Evolutionary conservation across 164 flowering plant genomes (phyloP).

Genomic region (Buxus sempervirens): DNA sequence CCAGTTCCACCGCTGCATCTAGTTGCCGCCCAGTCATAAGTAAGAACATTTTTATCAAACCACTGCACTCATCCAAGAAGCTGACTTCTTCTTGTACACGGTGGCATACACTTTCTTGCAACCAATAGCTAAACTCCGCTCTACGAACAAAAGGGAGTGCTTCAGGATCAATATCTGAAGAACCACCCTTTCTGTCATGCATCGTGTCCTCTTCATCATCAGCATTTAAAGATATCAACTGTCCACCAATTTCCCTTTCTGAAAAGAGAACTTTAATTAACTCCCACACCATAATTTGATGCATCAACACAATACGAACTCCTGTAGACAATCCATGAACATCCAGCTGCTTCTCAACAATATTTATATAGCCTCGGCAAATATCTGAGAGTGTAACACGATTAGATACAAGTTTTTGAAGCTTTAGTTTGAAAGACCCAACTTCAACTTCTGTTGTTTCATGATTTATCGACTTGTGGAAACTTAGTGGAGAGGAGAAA

Average conservation of each 20-base stretch:
- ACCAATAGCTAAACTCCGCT: constrained; percentile 93
- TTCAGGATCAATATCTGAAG: constrained; percentile 58
- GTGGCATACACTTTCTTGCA: constrained; percentile 91
- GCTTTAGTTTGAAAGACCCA: constrained; percentile 62
- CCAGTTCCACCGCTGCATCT: constrained; percentile 82
- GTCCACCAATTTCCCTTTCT: constrained; percentile 39
- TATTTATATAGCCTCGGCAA: constrained; percentile 63
- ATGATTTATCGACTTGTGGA: constrained; percentile 64
- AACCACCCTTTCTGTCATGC: constrained; percentile 60
- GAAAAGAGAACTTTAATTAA: constrained; percentile 90
- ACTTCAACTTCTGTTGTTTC: constrained; percentile 45
- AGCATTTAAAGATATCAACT: constrained; percentile 34
- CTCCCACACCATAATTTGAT: constrained; percentile 95
- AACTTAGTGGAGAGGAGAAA: constrained; percentile 61
- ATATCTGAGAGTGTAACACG: constrained; percentile 65
- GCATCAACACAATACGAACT: constrained; percentile 58
- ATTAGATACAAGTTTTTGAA: constrained; percentile 59
- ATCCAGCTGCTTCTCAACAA: constrained; percentile 73
- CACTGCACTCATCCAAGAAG: constrained; percentile 54
- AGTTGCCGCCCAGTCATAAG: constrained; percentile 85
- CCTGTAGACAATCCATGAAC: constrained; percentile 61
- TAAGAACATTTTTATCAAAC: constrained; percentile 65
- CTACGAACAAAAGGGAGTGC: constrained; percentile 84
- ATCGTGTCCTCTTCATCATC: constrained; percentile 84
- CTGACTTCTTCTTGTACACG: constrained; percentile 82